phyloP scores from a whole-genome alignment of 2,329 filamentous ascomycete genomes.

The Cylindrodendrum hubeiense region DNA sequence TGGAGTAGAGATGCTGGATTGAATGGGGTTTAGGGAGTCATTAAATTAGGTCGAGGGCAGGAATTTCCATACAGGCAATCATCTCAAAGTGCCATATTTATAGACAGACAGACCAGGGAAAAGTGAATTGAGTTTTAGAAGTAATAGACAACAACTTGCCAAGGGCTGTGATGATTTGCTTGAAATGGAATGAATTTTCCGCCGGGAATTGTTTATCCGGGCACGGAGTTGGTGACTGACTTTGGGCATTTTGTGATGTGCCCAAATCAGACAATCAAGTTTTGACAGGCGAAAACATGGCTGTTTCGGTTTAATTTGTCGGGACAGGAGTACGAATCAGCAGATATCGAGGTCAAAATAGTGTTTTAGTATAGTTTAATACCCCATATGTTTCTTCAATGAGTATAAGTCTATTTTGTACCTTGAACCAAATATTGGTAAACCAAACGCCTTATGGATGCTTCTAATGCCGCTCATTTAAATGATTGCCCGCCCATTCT shows the following conservation, averaged over 20 bases:
- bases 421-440: neutral
- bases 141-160: neutral
- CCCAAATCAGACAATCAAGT: too few species aligned
- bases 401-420: neutral
- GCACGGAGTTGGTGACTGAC: too few species aligned
- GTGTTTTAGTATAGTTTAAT: neutral
- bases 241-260: too few species aligned
- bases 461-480: neutral
- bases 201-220: too few species aligned
- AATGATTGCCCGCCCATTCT: neutral
- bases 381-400: neutral
- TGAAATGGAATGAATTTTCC: too few species aligned
- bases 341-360: neutral
- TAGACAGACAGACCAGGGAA: neutral
- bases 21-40: neutral
- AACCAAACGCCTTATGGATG: neutral
- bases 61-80: neutral
- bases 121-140: neutral
- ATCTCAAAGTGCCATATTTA: too few species aligned
- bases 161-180: too few species aligned
- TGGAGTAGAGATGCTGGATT: neutral
- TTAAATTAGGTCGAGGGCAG: neutral
- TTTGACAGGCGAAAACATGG: too few species aligned
- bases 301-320: too few species aligned
- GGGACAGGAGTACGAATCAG: constrained; percentile 21